A percentile compares a stretch with the other conserved stretches of the same genome.
Conservation (phyloP, 1,284 basidiomycete genomes). For the Tilletia walkeri region DNA sequence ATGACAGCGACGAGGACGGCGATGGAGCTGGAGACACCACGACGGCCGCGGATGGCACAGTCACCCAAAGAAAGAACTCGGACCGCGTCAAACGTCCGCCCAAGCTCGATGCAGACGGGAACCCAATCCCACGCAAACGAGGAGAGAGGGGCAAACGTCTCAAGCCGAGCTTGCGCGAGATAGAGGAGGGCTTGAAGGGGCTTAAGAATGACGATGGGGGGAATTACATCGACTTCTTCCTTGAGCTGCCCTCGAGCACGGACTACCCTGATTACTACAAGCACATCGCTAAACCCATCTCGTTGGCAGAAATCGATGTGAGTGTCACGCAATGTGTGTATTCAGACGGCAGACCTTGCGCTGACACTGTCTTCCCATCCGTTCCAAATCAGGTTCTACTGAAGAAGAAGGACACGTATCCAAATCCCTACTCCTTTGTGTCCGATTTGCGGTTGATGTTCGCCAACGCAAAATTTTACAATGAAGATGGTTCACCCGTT, state of each 20-base stretch:
- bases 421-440: conserved; percentile 45
- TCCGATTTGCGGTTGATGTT: conserved; percentile 48
- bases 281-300: conserved; percentile 43
- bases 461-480: conserved; percentile 51
- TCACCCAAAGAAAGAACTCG: neutral
- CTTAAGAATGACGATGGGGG: conserved; percentile 12
- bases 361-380: neutral
- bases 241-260: conserved; percentile 40
- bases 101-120: neutral
- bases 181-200: neutral
- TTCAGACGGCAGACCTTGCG: neutral
- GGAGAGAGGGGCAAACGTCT: neutral
- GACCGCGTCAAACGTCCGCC: neutral
- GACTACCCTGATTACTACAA: conserved; percentile 53
- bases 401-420: conserved; percentile 39
- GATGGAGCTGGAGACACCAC: neutral
- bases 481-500: conserved; percentile 38
- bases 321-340: neutral
- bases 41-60: neutral
- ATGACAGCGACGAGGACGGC: neutral
- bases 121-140: neutral
- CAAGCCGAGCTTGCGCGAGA: neutral
- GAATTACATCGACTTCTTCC: conserved; percentile 37
- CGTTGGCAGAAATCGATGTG: conserved; percentile 42
- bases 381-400: neutral